These are phyloP conservation scores for Trichoderma sp. DNA, from an alignment of 2,329 filamentous ascomycete genomes.

Conservation along the genomic window DNA sequence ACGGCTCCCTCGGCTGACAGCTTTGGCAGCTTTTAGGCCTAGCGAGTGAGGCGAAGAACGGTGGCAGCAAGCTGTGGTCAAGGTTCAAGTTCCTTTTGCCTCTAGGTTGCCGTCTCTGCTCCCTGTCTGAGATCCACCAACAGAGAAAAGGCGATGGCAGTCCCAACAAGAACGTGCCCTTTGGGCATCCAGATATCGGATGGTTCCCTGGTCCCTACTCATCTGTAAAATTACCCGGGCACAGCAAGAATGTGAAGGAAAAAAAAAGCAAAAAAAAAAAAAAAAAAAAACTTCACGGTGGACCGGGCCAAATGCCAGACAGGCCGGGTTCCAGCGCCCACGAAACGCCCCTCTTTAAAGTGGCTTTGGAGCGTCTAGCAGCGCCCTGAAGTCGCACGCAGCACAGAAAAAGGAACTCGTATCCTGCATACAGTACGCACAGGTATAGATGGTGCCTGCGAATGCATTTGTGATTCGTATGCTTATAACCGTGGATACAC, in stretches of 20 bases:
- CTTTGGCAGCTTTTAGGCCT: neutral
- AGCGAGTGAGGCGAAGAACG: slow-evolving; percentile 15
- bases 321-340: slow-evolving; percentile 12
- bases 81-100: neutral
- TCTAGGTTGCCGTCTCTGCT: neutral
- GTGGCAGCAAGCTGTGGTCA: neutral
- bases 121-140: neutral
- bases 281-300: slow-evolving; percentile 5
- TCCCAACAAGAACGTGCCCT: neutral
- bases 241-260: neutral
- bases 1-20: slow-evolving; percentile 7
- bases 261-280: neutral
- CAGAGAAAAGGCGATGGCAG: neutral
- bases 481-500: neutral
- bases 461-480: neutral
- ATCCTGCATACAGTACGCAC: slow-evolving; percentile 1
- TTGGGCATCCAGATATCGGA: slow-evolving; percentile 2
- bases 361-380: slow-evolving; percentile 13
- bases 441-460: no score
- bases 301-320: slow-evolving; percentile 11
- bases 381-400: slow-evolving; percentile 6
- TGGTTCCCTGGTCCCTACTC: slow-evolving; percentile 8
- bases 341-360: neutral
- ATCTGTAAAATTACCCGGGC: neutral
- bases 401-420: neutral